Evolutionary conservation across 1,139 yeast species (phyloP).

Genomic region (Pichia sp.): DNA sequence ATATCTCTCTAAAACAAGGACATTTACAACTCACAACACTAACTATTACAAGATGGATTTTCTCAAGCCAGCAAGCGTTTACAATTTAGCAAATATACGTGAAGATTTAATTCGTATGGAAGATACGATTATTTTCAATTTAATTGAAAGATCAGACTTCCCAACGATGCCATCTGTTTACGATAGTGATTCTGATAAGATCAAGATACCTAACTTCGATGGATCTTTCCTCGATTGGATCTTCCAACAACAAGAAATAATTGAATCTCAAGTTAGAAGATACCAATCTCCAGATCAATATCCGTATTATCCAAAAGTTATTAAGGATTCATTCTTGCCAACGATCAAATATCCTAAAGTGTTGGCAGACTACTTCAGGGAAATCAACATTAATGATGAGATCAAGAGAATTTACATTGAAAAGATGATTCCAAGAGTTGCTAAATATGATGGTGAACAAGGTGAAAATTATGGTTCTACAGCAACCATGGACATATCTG

Average conservation of each 20-base stretch:
- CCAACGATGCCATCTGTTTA: conserved; percentile 76
- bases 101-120: conserved; percentile 89
- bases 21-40: no score
- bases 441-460: conserved; percentile 73
- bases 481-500: conserved; percentile 79
- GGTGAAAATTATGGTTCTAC: conserved; percentile 87
- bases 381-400: conserved; percentile 71
- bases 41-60: conserved; percentile 86
- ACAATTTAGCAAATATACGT: conserved; percentile 79
- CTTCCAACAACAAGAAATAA: conserved; percentile 68
- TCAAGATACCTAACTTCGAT: conserved; percentile 57
- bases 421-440: conserved; percentile 69
- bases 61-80: conserved; percentile 76
- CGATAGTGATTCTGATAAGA: conserved; percentile 51
- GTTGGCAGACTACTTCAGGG: conserved; percentile 69
- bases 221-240: conserved; percentile 91
- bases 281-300: conserved; percentile 94
- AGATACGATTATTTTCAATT: conserved; percentile 88
- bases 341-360: conserved; percentile 75
- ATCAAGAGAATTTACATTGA: conserved; percentile 68
- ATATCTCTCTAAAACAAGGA: no score
- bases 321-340: conserved; percentile 73
- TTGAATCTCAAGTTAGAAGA: conserved; percentile 83
- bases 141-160: conserved; percentile 92
- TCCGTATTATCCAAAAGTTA: conserved; percentile 79